A percentile compares a stretch with the other conserved stretches of the same genome.
These are phyloP conservation scores for Globisporangium cylindrosporum DNA, from an alignment of 352 stramenopile species.

Conservation along the genomic window DNA sequence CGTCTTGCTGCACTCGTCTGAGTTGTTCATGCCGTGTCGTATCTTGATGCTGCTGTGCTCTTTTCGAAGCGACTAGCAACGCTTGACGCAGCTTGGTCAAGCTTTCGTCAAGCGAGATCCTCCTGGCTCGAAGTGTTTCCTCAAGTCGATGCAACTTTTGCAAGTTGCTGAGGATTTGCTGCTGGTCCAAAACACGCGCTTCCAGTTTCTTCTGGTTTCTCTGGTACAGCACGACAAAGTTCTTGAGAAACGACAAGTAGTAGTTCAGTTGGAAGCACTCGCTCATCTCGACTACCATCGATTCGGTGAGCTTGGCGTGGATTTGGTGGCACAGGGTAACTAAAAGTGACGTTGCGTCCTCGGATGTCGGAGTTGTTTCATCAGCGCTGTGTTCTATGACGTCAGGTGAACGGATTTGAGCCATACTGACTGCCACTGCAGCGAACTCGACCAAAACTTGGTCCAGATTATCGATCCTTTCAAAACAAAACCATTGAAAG, in stretches of 20 bases:
- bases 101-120: not conserved
- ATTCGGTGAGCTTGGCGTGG: slow-evolving; percentile 6
- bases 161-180: slow-evolving; percentile 2
- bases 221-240: slow-evolving; percentile 12
- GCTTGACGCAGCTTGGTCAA: not conserved
- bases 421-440: not conserved
- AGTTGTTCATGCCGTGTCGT: not conserved
- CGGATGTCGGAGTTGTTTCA: not conserved
- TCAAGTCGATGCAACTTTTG: not conserved
- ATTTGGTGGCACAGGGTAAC: slow-evolving; percentile 1
- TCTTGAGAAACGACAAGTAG: slow-evolving; percentile 20
- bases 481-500: slow-evolving; percentile 20
- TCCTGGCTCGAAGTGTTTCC: not conserved
- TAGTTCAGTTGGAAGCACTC: slow-evolving; percentile 12
- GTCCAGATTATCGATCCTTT: not conserved
- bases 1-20: not conserved
- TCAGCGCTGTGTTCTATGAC: not conserved
- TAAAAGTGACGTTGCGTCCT: not conserved
- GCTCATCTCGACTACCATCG: slow-evolving; percentile 2
- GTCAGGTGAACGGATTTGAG: not conserved
- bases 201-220: not conserved
- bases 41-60: not conserved
- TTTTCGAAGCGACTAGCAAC: not conserved
- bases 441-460: slow-evolving; percentile 9
- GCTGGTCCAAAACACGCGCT: not conserved